Evolutionary conservation across 2,329 filamentous ascomycete species (phyloP).

Genomic region (Endoconidiophora laricicola): DNA sequence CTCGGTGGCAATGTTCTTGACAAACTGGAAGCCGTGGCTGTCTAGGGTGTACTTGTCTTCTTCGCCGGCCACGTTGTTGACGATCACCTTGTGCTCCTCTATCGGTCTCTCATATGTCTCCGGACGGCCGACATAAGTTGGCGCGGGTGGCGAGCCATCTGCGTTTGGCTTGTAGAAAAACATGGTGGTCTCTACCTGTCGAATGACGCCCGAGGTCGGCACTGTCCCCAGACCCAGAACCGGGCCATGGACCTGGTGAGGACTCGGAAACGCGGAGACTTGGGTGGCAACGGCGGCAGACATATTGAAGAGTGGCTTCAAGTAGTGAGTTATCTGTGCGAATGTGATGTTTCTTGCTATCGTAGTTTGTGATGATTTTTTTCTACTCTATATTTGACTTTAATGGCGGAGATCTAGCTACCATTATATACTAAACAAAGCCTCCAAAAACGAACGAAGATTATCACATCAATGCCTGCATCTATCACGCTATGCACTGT

Average conservation of each 20-base stretch:
- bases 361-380: too few relatives aligned
- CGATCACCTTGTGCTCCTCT: constrained; percentile 18
- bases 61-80: constrained; percentile 24
- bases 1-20: constrained; percentile 19
- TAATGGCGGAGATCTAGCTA: too few relatives aligned
- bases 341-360: too few relatives aligned
- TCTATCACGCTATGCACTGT: too few relatives aligned
- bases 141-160: constrained; percentile 24
- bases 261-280: not conserved
- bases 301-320: constrained; percentile 1
- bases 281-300: constrained; percentile 15
- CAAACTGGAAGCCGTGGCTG: constrained; percentile 25
- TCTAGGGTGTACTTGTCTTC: constrained; percentile 26
- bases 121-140: constrained; percentile 21
- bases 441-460: too few relatives aligned
- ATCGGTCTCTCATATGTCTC: constrained; percentile 21
- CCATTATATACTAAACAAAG: too few relatives aligned
- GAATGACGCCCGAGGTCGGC: not conserved
- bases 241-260: constrained; percentile 2
- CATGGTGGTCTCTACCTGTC: constrained; percentile 21
- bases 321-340: too few relatives aligned
- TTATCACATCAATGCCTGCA: too few relatives aligned
- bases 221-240: not conserved
- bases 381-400: too few relatives aligned
- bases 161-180: constrained; percentile 26